A percentile compares a stretch with the other conserved stretches of the same genome.
Conservation (phyloP, 768 basidiomycete genomes). For the Steccherinum ochraceum region DNA sequence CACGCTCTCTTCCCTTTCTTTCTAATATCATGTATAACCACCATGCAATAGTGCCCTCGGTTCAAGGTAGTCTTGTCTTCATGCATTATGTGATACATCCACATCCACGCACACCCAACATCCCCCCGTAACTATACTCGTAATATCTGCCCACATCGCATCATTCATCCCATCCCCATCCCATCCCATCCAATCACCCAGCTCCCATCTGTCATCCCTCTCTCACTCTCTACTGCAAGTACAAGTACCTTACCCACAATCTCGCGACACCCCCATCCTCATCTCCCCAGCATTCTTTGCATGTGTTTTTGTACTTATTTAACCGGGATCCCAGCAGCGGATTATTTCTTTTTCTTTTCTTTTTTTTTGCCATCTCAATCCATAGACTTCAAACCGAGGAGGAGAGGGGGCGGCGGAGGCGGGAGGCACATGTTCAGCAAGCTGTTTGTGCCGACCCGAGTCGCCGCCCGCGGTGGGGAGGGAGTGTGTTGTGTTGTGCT, state of each 20-base stretch:
- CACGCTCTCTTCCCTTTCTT: slow-evolving; percentile 16
- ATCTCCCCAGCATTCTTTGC: slow-evolving; percentile 11
- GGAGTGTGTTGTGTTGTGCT: too few species aligned
- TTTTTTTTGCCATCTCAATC: neutral
- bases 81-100: slow-evolving; percentile 8
- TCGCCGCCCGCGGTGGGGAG: too few species aligned
- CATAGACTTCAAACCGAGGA: neutral
- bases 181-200: too few species aligned
- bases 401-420: too few species aligned
- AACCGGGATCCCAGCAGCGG: neutral
- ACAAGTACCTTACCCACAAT: slow-evolving; percentile 3
- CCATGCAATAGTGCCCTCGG: slow-evolving; percentile 22
- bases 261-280: slow-evolving; percentile 2
- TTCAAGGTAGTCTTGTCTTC: slow-evolving; percentile 11
- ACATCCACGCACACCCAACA: neutral
- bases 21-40: slow-evolving; percentile 5
- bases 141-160: neutral
- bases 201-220: neutral
- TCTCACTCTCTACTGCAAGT: slow-evolving; percentile 5
- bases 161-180: slow-evolving; percentile 1
- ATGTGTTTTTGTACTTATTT: slow-evolving; percentile 7
- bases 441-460: too few species aligned
- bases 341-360: too few species aligned
- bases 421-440: too few species aligned
- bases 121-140: neutral